Percentiles rank a stretch among this genome's conserved stretches.
These are phyloP conservation scores for Rhododendron griersonianum DNA, from an alignment of 148 eudicot species.

Conservation along the genomic window DNA sequence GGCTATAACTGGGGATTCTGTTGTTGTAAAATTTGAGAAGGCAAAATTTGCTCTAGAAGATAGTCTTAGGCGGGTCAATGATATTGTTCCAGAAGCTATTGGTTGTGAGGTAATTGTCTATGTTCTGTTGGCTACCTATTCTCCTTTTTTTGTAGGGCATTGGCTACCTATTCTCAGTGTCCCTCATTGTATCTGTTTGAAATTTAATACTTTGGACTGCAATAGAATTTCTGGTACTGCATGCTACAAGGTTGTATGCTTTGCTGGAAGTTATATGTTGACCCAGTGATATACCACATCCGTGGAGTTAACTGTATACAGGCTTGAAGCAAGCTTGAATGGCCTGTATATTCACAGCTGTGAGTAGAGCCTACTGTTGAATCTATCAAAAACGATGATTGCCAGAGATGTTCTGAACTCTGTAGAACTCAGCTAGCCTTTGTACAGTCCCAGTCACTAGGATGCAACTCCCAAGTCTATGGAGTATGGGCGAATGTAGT, in stretches of 20 bases:
- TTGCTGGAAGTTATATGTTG: background rate
- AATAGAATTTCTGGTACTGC: background rate
- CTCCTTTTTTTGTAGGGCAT: no score
- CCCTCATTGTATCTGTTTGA: background rate
- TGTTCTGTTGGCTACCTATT: background rate
- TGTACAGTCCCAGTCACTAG: background rate
- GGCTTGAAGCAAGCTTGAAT: background rate
- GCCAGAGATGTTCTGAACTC: background rate
- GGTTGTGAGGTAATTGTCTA: conserved; percentile 65
- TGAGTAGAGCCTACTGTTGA: background rate
- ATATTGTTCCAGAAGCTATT: conserved; percentile 83
- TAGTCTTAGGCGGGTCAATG: conserved; percentile 78
- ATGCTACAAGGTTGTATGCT: background rate
- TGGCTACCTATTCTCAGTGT: background rate
- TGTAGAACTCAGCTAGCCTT: background rate
- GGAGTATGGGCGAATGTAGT: no score
- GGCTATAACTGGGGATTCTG: conserved; percentile 96
- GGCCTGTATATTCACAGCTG: background rate
- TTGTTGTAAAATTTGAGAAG: conserved; percentile 84
- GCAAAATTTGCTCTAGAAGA: conserved; percentile 74
- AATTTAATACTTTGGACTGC: background rate
- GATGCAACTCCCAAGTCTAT: background rate
- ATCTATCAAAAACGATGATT: background rate
- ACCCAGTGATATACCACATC: background rate
- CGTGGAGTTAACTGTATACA: background rate